These are phyloP conservation scores for Coprinellus micaceus DNA, from an alignment of 768 basidiomycete genomes.

Conservation along the genomic window DNA sequence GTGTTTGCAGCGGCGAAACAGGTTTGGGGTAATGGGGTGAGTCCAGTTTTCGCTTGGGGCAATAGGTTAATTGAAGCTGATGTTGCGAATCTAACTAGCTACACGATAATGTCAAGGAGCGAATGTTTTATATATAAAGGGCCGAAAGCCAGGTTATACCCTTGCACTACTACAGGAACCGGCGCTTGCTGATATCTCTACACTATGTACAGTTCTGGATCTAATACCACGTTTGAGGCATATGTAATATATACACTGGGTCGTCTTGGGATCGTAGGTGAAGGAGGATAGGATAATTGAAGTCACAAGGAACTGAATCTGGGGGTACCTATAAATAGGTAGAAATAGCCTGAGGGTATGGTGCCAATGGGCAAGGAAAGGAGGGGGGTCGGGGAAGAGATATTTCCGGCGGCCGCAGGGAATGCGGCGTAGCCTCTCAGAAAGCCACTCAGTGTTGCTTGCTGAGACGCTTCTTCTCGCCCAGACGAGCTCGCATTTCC, in stretches of 20 bases:
- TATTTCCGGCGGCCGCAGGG: no score
- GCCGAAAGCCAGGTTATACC: not conserved
- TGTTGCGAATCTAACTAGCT: conserved; percentile 29
- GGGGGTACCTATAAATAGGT: no score
- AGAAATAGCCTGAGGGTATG: no score
- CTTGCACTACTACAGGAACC: not conserved
- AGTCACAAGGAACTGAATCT: no score
- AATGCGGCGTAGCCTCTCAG: no score
- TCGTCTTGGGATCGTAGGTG: no score
- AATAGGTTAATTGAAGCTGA: not conserved
- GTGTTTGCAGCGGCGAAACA: conserved; percentile 42
- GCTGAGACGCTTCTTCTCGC: conserved; percentile 3
- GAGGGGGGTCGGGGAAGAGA: no score
- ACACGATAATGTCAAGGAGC: conserved; percentile 52
- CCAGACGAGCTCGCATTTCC: conserved; percentile 3
- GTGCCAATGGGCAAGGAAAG: no score
- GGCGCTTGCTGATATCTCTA: no score
- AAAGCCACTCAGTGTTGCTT: not conserved
- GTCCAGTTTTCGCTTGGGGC: conserved; percentile 15
- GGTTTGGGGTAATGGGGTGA: conserved; percentile 53
- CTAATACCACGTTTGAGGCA: not conserved
- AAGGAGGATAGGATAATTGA: not conserved
- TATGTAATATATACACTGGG: not conserved
- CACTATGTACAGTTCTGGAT: not conserved
- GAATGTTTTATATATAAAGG: conserved; percentile 74